Evolutionary conservation across 495 filamentous ascomycete genomes (phyloP).

Genomic region (Penicillium fimorum): DNA sequence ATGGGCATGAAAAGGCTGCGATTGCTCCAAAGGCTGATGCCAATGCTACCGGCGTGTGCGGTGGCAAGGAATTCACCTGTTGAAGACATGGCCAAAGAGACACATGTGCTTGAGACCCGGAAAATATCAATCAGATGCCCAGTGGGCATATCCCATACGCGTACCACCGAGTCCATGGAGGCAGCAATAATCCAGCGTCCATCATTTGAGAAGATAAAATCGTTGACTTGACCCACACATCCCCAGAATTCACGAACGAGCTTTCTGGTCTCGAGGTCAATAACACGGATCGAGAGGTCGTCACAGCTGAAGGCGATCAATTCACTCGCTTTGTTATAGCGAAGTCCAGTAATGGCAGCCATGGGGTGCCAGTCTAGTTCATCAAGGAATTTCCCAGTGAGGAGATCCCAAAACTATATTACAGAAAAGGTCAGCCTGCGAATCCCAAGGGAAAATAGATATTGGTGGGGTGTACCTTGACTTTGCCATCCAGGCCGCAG

Average conservation of each 20-base stretch:
- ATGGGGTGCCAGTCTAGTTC: constrained; percentile 84
- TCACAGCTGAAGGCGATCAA: constrained; percentile 88
- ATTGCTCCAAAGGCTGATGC: constrained; percentile 93
- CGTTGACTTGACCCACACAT: constrained; percentile 73
- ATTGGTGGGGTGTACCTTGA: constrained; percentile 57
- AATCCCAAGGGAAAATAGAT: background rate
- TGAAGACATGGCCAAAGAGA: constrained; percentile 78
- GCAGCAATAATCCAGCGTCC: constrained; percentile 92
- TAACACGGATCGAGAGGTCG: constrained; percentile 80
- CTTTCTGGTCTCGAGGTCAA: constrained; percentile 87
- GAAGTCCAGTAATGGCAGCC: constrained; percentile 70
- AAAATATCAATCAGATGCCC: constrained; percentile 92
- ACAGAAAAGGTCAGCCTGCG: constrained; percentile 8
- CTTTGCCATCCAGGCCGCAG: constrained; percentile 84
- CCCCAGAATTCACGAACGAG: constrained; percentile 93
- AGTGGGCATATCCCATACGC: constrained; percentile 94
- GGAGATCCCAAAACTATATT: constrained; percentile 83
- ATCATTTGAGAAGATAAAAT: constrained; percentile 89
- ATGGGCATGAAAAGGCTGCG: constrained; percentile 84
- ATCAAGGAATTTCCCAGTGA: constrained; percentile 69
- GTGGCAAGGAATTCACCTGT: constrained; percentile 93
- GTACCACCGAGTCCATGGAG: constrained; percentile 75
- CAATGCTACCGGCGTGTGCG: constrained; percentile 77
- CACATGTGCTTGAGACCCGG: constrained; percentile 70
- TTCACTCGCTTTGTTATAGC: constrained; percentile 77